Evolutionary conservation across 2,329 filamentous ascomycete species (phyloP).

Genomic region (Monilinia fructicola): DNA sequence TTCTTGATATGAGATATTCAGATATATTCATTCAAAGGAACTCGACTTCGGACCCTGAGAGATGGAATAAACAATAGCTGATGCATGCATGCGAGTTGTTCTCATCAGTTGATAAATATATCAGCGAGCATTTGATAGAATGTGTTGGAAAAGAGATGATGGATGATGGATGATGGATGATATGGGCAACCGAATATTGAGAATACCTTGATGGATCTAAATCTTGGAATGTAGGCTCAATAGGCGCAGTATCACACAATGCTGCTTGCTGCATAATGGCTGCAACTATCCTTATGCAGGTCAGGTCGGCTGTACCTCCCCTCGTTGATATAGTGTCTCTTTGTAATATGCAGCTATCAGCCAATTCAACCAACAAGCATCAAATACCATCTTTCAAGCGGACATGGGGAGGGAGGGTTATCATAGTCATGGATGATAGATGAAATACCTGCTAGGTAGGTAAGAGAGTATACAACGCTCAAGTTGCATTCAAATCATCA

Average conservation of each 20-base stretch:
- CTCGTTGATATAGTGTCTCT: background rate
- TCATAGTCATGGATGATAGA: no score
- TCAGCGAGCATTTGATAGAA: background rate
- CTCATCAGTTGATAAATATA: background rate
- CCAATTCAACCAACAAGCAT: background rate
- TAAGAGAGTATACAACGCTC: background rate
- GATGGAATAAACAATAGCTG: background rate
- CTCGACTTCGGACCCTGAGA: background rate
- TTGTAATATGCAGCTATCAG: background rate
- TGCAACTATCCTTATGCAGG: conserved; percentile 11
- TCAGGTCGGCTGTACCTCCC: background rate
- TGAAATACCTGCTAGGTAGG: background rate
- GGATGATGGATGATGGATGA: no score
- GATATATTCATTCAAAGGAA: no score
- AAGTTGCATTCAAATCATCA: background rate
- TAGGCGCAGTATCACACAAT: background rate
- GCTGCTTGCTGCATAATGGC: background rate
- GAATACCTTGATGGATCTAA: background rate
- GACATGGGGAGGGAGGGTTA: background rate
- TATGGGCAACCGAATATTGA: background rate
- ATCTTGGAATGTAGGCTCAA: background rate
- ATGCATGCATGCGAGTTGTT: background rate
- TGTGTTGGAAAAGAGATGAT: background rate
- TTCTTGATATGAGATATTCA: no score
- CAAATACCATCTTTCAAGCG: background rate